These are phyloP conservation scores for Rhynchospora breviuscula DNA, from an alignment of 176 grass and related monocot species.

Conservation along the genomic window DNA sequence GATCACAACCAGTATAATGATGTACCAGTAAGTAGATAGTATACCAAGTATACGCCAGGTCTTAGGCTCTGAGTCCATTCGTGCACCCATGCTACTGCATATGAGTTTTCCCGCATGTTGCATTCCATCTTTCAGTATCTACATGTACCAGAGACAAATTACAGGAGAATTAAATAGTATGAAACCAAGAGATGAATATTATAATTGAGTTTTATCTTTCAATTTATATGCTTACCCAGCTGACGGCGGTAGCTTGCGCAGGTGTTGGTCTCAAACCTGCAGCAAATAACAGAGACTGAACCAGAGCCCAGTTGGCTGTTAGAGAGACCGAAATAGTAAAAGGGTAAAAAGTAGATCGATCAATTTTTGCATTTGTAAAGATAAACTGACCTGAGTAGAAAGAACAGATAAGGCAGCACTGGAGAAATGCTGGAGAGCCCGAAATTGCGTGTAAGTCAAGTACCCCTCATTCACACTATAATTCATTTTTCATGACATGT, in stretches of 20 bases:
- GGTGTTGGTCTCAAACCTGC: constrained; percentile 88
- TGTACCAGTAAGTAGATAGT: constrained; percentile 2
- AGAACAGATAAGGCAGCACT: constrained; percentile 91
- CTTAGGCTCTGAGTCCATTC: constrained; percentile 99
- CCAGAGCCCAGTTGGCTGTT: constrained; percentile 43
- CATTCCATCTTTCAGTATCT: constrained; percentile 99
- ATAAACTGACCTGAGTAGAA: constrained; percentile 68
- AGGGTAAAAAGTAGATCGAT: not conserved
- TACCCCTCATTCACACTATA: constrained; percentile 91
- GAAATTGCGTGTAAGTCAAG: constrained; percentile 79
- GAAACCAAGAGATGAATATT: not conserved
- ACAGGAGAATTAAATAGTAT: not conserved
- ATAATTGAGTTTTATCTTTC: not conserved
- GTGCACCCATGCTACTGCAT: constrained; percentile 82
- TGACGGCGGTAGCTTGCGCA: constrained; percentile 79
- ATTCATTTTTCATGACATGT: constrained; percentile 8
- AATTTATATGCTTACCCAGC: constrained; percentile 67
- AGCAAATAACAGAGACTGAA: constrained; percentile 89
- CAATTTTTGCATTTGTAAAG: not conserved
- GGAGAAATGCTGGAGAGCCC: constrained; percentile 83
- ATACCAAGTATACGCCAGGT: constrained; percentile 96
- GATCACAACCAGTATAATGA: not conserved
- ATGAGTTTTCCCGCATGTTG: constrained; percentile 97
- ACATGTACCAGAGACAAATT: constrained; percentile 27
- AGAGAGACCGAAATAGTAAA: not conserved